Percentiles rank a stretch among this genome's conserved stretches.
Evolutionary conservation across 345 rosid genomes (phyloP).

Genomic region (Capsella bursapastoris): DNA sequence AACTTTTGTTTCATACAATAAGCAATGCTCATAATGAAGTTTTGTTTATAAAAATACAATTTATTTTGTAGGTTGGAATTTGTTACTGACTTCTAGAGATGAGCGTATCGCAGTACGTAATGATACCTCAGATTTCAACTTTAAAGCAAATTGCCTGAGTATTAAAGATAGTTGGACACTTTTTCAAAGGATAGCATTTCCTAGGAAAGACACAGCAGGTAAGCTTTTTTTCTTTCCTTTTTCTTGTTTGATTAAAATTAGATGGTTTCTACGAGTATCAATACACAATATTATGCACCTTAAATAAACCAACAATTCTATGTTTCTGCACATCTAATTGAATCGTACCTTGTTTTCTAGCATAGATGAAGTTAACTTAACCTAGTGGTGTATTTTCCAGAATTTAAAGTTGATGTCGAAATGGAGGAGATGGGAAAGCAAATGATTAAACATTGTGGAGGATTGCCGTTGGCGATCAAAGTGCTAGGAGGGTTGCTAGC

Average conservation of each 20-base stretch:
- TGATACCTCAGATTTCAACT: not conserved
- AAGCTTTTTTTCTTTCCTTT: no score
- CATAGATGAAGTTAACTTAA: no score
- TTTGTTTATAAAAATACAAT: no score
- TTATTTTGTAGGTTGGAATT: not conserved
- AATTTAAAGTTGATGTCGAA: not conserved
- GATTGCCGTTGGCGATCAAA: constrained; percentile 17
- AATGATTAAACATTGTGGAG: constrained; percentile 24
- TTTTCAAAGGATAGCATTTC: constrained; percentile 23
- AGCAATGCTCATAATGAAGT: no score
- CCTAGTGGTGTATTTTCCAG: no score
- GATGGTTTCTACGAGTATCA: no score
- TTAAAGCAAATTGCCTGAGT: constrained; percentile 18
- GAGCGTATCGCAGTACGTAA: constrained; percentile 17
- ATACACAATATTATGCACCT: no score
- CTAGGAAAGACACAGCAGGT: not conserved
- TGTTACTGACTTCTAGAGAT: constrained; percentile 47
- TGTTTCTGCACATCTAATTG: no score
- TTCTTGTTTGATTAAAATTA: no score
- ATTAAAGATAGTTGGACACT: constrained; percentile 44
- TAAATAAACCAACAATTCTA: no score
- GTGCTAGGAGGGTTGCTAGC: constrained; percentile 3
- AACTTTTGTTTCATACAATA: no score
- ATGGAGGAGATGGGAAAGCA: constrained; percentile 8
- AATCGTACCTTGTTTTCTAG: no score